phyloP scores from a whole-genome alignment of 106 monocot genomes.

The Iris macrosiphon region DNA sequence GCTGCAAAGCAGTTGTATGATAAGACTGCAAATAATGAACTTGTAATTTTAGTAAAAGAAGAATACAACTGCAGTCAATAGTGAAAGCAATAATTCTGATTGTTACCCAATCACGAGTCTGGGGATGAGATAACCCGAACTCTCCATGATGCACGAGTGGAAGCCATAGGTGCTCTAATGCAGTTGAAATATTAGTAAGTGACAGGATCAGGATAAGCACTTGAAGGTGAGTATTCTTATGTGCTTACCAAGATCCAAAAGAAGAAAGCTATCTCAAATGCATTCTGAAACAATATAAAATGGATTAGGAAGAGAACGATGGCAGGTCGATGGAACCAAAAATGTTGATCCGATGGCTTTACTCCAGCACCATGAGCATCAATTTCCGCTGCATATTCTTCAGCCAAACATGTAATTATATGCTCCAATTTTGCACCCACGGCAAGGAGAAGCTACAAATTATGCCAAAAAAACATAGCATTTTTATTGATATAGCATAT shows the following conservation, averaged over 20 bases:
- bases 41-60: not conserved
- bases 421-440: constrained; percentile 89
- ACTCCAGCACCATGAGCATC: constrained; percentile 1
- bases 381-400: constrained; percentile 20
- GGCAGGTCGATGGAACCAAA: constrained; percentile 61
- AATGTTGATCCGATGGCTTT: constrained; percentile 72
- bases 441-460: constrained; percentile 58
- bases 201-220: not conserved
- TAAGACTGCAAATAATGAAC: constrained; percentile 19
- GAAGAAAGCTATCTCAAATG: constrained; percentile 91
- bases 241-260: constrained; percentile 78
- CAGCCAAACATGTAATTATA: constrained; percentile 71
- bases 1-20: constrained; percentile 82
- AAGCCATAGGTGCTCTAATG: constrained; percentile 60
- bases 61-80: not conserved
- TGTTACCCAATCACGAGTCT: constrained; percentile 64
- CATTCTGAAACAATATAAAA: constrained; percentile 88
- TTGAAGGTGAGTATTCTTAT: not conserved
- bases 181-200: not conserved
- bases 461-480: not conserved
- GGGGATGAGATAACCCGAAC: constrained; percentile 49
- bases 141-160: constrained; percentile 75
- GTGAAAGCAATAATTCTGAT: not conserved
- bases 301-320: constrained; percentile 73
- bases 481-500: not conserved